Base-by-base conservation (phyloP, 1,284 basidiomycete genomes). In the Inonotus obliquus region DNA sequence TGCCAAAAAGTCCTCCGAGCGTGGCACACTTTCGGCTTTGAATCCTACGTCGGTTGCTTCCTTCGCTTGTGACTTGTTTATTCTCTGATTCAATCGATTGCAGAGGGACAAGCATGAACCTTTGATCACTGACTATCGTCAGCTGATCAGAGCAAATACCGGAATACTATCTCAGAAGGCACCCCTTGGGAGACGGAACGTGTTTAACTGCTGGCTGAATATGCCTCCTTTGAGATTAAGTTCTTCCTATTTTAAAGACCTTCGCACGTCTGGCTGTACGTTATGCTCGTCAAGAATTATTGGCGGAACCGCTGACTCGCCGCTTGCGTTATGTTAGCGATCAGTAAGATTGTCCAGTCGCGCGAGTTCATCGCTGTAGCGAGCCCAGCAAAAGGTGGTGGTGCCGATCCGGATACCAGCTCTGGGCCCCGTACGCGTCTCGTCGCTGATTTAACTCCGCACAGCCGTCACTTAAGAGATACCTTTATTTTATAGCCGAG, bases 341-440 rank as follows among this genome's bases (percentile, higher is more conserved):
- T 64, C 19, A 64, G 37, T 17, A 57, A 60, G 32, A 41, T 64
- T 19, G 53, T 51, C 9, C 63, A 64, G 38, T 64, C 59, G 4
- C 29, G 54, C 32, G 54, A 53, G 11, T 32, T 52, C 21, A 56
- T 64, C 44, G 63, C 63, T n/a, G 54, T 60, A 19, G 59, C 59
- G 17, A 61, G 59, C 38, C 54, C 63, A 25, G 39, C 59, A 10
- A 56, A 53, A 17, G 63, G 63, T 6, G 63, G 63, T 29, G 47
- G 19, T 14, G 35, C 53, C 10, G 59, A 64, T 52, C 37, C 55
- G 19, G 45, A 32, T 17, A 29, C 17, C 5, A 52, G 27, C 25
- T 52, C 51, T 11, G 27, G 51, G 27, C 17, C 51, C 2, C 51
- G 51, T 52, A 27, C 21, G 51, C 35, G 23, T 23, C 7, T 29